Conservation (phyloP, 768 basidiomycete species). For the Nidularia pulvinata region DNA sequence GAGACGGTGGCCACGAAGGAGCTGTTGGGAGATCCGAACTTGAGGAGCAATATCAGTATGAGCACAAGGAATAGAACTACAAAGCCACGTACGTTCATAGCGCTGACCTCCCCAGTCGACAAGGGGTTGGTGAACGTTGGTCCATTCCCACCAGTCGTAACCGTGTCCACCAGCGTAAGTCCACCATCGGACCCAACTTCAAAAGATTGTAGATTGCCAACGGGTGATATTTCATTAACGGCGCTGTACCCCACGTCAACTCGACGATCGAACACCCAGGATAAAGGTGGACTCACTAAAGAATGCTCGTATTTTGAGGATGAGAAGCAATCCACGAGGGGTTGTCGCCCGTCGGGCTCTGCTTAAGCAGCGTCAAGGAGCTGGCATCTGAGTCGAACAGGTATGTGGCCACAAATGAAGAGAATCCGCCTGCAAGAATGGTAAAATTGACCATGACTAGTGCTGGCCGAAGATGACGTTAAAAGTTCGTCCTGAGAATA, state of each 20-base stretch:
- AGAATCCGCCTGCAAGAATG: slow-evolving; percentile 47
- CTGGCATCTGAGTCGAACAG: slow-evolving; percentile 50
- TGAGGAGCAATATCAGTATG: not conserved
- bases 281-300: slow-evolving; percentile 44
- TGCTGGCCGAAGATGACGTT: not conserved
- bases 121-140: slow-evolving; percentile 53
- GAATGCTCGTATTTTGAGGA: slow-evolving; percentile 50
- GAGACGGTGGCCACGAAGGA: slow-evolving; percentile 34
- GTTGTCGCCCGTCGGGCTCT: slow-evolving; percentile 44
- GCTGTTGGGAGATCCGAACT: slow-evolving; percentile 36
- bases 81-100: slow-evolving; percentile 44
- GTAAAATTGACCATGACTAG: slow-evolving; percentile 42
- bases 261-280: not conserved
- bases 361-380: slow-evolving; percentile 40
- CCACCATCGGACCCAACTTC: slow-evolving; percentile 36
- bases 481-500: not conserved
- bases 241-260: slow-evolving; percentile 30
- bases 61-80: not conserved
- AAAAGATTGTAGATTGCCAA: slow-evolving; percentile 53
- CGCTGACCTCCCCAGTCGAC: slow-evolving; percentile 53
- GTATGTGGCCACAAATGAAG: slow-evolving; percentile 42
- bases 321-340: slow-evolving; percentile 61
- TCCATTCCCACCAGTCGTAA: slow-evolving; percentile 42
- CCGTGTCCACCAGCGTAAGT: slow-evolving; percentile 37
- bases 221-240: slow-evolving; percentile 44